phyloP scores from a whole-genome alignment of 1,284 basidiomycete genomes.

The Ustilago shanxiensis region DNA sequence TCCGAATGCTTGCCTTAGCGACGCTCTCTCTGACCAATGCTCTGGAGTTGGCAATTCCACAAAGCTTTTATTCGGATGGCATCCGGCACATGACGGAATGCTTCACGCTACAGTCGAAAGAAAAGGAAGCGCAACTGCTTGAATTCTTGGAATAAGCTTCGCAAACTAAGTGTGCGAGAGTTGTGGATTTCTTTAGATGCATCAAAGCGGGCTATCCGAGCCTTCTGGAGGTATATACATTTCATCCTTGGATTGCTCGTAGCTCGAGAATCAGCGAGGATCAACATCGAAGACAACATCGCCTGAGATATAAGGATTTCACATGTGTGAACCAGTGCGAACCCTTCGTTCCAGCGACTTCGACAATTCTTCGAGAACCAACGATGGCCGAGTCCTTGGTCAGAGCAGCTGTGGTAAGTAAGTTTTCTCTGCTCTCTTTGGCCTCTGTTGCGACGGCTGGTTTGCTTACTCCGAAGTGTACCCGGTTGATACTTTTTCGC shows the following conservation, averaged over 20 bases:
- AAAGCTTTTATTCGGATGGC: neutral
- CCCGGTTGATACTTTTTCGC: neutral
- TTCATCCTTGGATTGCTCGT: neutral
- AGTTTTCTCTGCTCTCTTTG: neutral
- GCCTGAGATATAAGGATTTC: neutral
- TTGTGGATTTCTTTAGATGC: neutral
- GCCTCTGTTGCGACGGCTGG: neutral
- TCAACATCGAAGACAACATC: neutral
- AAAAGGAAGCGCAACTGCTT: too few species aligned
- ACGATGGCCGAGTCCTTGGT: conserved; percentile 25
- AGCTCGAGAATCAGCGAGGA: neutral
- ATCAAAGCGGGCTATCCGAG: too few species aligned
- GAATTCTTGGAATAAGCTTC: too few species aligned
- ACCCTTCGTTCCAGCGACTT: neutral
- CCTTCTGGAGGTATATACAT: too few species aligned
- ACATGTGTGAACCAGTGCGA: neutral
- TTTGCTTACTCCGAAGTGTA: neutral
- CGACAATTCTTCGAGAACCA: neutral
- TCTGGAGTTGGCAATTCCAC: neutral
- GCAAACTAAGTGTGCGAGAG: neutral
- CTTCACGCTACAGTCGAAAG: neutral
- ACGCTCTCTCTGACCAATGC: neutral
- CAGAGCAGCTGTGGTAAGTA: conserved; percentile 38
- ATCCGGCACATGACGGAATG: neutral
- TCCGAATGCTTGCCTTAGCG: neutral